A percentile compares a stretch with the other conserved stretches of the same genome.
Conservation (phyloP, 495 filamentous ascomycete species). For the Tuber borchii region DNA sequence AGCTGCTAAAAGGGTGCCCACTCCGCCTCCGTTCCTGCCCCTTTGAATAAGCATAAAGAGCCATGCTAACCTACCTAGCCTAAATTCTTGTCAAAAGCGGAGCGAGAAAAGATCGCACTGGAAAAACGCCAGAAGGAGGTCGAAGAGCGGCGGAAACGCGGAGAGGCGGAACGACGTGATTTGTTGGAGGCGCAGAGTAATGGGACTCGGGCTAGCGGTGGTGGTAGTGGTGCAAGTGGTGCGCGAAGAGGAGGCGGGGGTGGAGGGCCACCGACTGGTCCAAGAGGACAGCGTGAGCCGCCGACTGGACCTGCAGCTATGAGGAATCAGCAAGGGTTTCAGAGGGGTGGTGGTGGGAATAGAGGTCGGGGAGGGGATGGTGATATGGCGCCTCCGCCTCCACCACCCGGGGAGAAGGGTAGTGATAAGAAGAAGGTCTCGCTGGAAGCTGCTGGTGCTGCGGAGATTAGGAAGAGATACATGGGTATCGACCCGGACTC, state of each 20-base stretch:
- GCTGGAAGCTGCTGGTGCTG: constrained; percentile 69
- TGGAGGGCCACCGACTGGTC: constrained; percentile 31
- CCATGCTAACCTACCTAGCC: constrained; percentile 50
- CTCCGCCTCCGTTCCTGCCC: neutral
- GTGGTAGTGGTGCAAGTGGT: neutral
- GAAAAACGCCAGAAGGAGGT: constrained; percentile 83
- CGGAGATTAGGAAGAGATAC: constrained; percentile 72
- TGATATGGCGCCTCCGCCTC: constrained; percentile 31
- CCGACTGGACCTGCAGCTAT: constrained; percentile 42
- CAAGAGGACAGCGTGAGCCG: constrained; percentile 33
- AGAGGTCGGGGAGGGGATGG: constrained; percentile 13
- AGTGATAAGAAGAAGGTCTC: constrained; percentile 54
- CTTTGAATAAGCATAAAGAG: neutral
- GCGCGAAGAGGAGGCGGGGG: constrained; percentile 5
- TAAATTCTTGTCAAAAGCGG: constrained; percentile 83
- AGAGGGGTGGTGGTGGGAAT: constrained; percentile 9
- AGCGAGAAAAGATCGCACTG: constrained; percentile 76
- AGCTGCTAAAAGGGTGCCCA: constrained; percentile 62
- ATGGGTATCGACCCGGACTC: constrained; percentile 86
- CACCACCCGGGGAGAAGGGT: constrained; percentile 35
- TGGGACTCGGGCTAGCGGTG: constrained; percentile 11
- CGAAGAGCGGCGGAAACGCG: constrained; percentile 57
- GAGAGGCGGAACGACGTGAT: constrained; percentile 49
- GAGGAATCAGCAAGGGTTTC: constrained; percentile 16
- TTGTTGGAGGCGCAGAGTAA: constrained; percentile 22